phyloP scores from a whole-genome alignment of 2,329 filamentous ascomycete genomes.

The Fusarium cyanostomum region DNA sequence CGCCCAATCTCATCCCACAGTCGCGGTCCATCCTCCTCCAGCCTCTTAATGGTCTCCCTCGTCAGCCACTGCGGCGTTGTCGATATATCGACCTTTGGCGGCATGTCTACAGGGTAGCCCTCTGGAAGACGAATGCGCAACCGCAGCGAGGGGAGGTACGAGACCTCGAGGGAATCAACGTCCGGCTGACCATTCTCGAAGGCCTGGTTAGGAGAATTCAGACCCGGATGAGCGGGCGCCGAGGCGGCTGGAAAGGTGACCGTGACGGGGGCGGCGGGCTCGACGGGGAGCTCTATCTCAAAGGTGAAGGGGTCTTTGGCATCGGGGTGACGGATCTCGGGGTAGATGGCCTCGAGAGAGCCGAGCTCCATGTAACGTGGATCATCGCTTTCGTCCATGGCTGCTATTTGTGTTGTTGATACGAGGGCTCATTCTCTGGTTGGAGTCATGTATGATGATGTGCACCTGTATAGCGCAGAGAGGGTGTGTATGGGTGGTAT shows the following conservation, averaged over 20 bases:
- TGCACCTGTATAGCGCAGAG: background rate
- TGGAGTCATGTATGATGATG: background rate
- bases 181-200: slow-evolving; percentile 31
- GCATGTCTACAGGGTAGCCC: slow-evolving; percentile 64
- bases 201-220: slow-evolving; percentile 12
- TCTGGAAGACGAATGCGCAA: slow-evolving; percentile 64
- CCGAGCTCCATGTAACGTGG: slow-evolving; percentile 67
- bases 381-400: slow-evolving; percentile 58
- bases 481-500: slow-evolving; percentile 11
- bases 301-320: slow-evolving; percentile 58
- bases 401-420: slow-evolving; percentile 19
- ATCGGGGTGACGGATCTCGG: slow-evolving; percentile 64
- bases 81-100: slow-evolving; percentile 62
- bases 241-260: slow-evolving; percentile 65
- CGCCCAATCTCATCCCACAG: slow-evolving; percentile 72
- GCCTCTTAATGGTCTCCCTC: slow-evolving; percentile 53
- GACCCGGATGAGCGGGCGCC: slow-evolving; percentile 24
- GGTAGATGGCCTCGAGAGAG: slow-evolving; percentile 71
- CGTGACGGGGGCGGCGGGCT: slow-evolving; percentile 62
- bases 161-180: slow-evolving; percentile 60
- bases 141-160: slow-evolving; percentile 66
- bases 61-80: slow-evolving; percentile 68
- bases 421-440: slow-evolving; percentile 34
- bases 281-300: slow-evolving; percentile 66
- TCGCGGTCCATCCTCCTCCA: slow-evolving; percentile 60